Evolutionary conservation across 257 asterid genomes (phyloP).

Genomic region (Ilex asprella): DNA sequence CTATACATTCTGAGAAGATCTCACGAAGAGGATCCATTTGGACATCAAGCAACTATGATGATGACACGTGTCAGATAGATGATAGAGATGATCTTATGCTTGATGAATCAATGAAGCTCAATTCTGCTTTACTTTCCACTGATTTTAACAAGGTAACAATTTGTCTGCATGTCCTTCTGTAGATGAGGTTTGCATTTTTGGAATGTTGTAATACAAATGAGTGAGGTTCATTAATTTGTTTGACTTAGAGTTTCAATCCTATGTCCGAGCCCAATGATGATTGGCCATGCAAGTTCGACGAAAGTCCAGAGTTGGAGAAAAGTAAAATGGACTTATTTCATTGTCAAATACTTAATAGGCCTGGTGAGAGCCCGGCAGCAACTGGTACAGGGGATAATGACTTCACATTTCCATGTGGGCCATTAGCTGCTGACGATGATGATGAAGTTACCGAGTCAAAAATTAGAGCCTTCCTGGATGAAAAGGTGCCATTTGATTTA

Average conservation of each 20-base stretch:
- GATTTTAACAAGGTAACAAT: slow-evolving; percentile 64
- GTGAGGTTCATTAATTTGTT: slow-evolving; percentile 11
- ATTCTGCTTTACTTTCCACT: slow-evolving; percentile 36
- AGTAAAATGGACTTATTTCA: slow-evolving; percentile 34
- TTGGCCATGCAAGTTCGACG: slow-evolving; percentile 73
- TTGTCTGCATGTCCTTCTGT: slow-evolving; percentile 11
- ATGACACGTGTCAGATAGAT: slow-evolving; percentile 86
- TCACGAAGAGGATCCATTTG: slow-evolving; percentile 49
- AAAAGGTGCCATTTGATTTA: slow-evolving; percentile 48
- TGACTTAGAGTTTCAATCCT: slow-evolving; percentile 76
- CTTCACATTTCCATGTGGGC: slow-evolving; percentile 64
- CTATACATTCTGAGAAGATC: slow-evolving; percentile 39
- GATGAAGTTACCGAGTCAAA: slow-evolving; percentile 84
- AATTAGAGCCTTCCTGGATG: slow-evolving; percentile 88
- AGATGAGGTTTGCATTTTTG: slow-evolving; percentile 5
- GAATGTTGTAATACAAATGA: slow-evolving; percentile 8
- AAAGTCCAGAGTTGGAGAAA: slow-evolving; percentile 51
- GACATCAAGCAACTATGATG: slow-evolving; percentile 70
- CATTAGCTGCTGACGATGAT: slow-evolving; percentile 61
- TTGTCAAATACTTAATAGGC: slow-evolving; percentile 30
- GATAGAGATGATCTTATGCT: slow-evolving; percentile 56
- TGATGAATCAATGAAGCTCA: slow-evolving; percentile 50
- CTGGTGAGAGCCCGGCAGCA: slow-evolving; percentile 32
- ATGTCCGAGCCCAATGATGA: slow-evolving; percentile 81
- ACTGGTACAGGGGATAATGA: slow-evolving; percentile 48